Base-by-base conservation (phyloP, 306 rosid species). In the Quercus parvula region DNA sequence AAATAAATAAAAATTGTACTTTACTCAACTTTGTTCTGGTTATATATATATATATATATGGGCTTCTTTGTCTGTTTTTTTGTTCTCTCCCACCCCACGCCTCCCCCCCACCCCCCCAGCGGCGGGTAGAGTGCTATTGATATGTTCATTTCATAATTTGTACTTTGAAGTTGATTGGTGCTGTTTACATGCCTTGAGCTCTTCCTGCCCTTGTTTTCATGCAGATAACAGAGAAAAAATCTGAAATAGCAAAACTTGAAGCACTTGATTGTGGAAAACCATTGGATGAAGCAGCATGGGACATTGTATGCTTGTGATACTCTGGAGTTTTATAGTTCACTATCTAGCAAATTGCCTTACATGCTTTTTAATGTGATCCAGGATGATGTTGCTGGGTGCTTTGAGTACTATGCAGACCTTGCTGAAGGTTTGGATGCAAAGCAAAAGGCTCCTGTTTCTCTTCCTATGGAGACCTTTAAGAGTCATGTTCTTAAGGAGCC, bases 321-420 rank as follows among this genome's bases (percentile, higher is more conserved):
- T 56, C 11, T 73, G n/a, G 33, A 54, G 31, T 24, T 31, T 63
- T 71, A n/a, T 55, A 46, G 63, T 18, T 19, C 11, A 73, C 56
- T 71, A 17, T 71, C 56, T 2, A 77, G 81, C 14, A 1, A 44
- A 57, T 66, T 57, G 56, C 25, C 63, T 69, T 73, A 74, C 70
- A 73, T 63, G 13, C 31, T 30, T 74, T 8, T 58, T 27, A 28
- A 15, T 78, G 49, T 79, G 22, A 52, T 87, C 77, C 87, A 93
- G 99, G 99, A 95, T 66, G 99, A 95, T 83, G 99, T 95, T 84
- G 94, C 97, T 22, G 99, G 98, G 81, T 95, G 99, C 79, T 95
- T 95, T 56, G 98, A 95, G 56, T 95, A 88, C 86, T 95, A 93
- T 55, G 99, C 99, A 20, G 99, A 91, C 69, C 97, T 95, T 54